Conservation (phyloP, 306 rosid species). For the Glycyrrhiza uralensis region DNA sequence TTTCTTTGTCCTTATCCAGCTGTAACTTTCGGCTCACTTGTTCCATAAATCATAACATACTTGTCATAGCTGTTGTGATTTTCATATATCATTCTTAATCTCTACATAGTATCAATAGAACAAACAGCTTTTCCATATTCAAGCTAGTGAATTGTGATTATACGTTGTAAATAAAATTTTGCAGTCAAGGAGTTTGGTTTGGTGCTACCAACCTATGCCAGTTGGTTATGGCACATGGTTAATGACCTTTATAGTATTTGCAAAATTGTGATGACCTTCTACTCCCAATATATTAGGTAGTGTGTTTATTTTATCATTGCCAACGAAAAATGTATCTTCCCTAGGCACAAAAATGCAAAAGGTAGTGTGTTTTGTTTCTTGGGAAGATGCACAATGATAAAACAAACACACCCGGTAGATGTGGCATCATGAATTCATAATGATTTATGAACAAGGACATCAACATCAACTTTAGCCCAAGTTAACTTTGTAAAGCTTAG, state of each 20-base stretch:
- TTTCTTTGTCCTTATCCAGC: background rate
- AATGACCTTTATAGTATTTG: background rate
- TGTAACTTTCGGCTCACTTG: constrained; percentile 2
- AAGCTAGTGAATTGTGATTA: constrained; percentile 10
- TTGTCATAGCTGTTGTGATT: background rate
- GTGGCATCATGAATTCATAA: too few species aligned
- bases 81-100: background rate
- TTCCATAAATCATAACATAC: constrained; percentile 26
- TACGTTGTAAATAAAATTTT: constrained; percentile 27
- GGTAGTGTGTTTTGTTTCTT: too few species aligned
- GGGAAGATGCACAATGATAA: too few species aligned
- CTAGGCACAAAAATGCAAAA: too few species aligned
- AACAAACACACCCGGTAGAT: too few species aligned
- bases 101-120: background rate
- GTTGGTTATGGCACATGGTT: background rate
- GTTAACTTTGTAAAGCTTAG: too few species aligned
- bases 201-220: background rate
- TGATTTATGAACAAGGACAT: too few species aligned
- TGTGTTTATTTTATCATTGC: too few species aligned
- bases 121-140: background rate
- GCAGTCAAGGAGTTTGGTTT: background rate
- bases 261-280: background rate
- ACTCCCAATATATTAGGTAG: background rate
- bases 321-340: too few species aligned
- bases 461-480: too few species aligned